Conservation (phyloP, 192 early-diverging fungal species). For the Gigaspora rosea region DNA sequence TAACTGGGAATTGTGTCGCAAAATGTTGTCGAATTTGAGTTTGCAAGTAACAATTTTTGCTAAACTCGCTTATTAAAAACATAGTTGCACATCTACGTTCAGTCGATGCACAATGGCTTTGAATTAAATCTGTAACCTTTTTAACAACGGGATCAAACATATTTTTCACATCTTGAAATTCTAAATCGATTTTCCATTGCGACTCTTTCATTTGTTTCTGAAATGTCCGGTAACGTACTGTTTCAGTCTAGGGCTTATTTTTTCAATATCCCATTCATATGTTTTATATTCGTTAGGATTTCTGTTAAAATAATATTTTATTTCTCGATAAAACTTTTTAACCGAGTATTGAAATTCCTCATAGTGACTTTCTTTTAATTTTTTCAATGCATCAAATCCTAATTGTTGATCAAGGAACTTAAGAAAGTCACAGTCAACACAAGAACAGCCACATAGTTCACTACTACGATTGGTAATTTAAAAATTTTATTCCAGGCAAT, state of each 20-base stretch:
- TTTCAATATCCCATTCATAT: neutral
- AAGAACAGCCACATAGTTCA: slow-evolving; percentile 44
- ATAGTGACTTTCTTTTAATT: slow-evolving; percentile 37
- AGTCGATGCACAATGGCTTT: slow-evolving; percentile 36
- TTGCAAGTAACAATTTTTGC: slow-evolving; percentile 38
- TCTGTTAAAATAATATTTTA: neutral
- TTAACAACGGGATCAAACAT: slow-evolving; percentile 40
- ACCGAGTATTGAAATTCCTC: neutral
- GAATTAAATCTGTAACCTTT: slow-evolving; percentile 39
- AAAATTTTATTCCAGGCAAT: slow-evolving; percentile 27
- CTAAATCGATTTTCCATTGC: slow-evolving; percentile 47
- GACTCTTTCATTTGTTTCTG: slow-evolving; percentile 40
- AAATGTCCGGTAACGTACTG: neutral
- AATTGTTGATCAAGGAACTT: slow-evolving; percentile 47
- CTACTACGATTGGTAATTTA: slow-evolving; percentile 32
- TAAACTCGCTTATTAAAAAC: slow-evolving; percentile 45
- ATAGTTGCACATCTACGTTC: slow-evolving; percentile 33
- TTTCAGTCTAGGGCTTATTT: neutral
- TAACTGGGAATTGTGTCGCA: slow-evolving; percentile 28
- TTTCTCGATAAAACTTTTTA: neutral
- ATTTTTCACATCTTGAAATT: slow-evolving; percentile 41
- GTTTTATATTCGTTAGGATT: too few species aligned
- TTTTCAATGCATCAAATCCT: slow-evolving; percentile 38
- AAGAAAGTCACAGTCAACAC: slow-evolving; percentile 44
- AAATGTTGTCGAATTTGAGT: slow-evolving; percentile 42